These are phyloP conservation scores for Venturia nashicola DNA, from an alignment of 2,329 filamentous ascomycete genomes.

Conservation along the genomic window DNA sequence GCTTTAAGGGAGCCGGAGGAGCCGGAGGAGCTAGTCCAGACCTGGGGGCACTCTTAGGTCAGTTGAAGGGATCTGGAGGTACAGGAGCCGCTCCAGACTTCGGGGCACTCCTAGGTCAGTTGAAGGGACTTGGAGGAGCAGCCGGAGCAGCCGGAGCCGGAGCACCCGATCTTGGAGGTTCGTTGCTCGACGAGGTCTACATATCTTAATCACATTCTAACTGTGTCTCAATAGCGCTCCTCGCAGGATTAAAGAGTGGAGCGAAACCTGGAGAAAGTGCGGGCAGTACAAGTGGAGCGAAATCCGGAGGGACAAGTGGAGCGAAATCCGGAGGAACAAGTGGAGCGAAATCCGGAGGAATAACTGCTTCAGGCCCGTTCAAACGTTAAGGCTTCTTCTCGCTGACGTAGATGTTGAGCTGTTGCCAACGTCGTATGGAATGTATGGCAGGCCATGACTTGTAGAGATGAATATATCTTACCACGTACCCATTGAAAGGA, in stretches of 20 bases:
- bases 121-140: not conserved
- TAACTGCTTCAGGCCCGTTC: no score
- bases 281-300: not conserved
- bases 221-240: no score
- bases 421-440: not conserved
- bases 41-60: no score
- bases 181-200: no score
- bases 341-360: not conserved
- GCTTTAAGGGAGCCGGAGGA: not conserved
- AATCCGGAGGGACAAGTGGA: not conserved
- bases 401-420: not conserved
- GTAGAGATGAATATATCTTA: not conserved
- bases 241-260: no score
- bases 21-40: no score
- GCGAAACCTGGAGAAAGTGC: not conserved
- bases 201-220: no score
- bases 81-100: no score
- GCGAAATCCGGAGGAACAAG: not conserved
- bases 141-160: no score
- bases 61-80: no score
- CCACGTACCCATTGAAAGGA: no score
- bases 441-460: not conserved
- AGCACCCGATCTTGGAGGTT: not conserved
- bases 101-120: no score
- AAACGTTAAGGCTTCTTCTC: not conserved